Evolutionary conservation across 2,329 filamentous ascomycete species (phyloP).

Genomic region (Colletotrichum sp.): DNA sequence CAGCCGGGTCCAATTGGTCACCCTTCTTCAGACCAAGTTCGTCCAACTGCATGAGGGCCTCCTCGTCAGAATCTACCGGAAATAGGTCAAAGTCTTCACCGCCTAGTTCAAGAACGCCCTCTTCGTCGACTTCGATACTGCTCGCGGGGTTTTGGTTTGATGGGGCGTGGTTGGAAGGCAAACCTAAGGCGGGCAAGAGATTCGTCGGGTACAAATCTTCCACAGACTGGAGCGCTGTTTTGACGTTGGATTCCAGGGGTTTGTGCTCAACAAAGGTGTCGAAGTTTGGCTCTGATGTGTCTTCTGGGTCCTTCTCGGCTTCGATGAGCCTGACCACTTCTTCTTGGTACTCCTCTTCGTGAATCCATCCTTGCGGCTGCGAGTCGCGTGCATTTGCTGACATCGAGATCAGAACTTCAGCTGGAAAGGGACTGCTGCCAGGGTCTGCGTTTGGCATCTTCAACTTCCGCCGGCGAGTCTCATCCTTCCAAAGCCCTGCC

Average conservation of each 20-base stretch:
- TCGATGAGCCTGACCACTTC: slow-evolving; percentile 67
- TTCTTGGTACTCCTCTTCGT: slow-evolving; percentile 82
- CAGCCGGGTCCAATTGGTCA: neutral
- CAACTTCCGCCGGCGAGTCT: slow-evolving; percentile 78
- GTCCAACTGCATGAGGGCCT: slow-evolving; percentile 39
- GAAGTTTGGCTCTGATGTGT: slow-evolving; percentile 57
- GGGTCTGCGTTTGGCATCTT: slow-evolving; percentile 69
- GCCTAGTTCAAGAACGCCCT: slow-evolving; percentile 53
- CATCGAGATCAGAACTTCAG: slow-evolving; percentile 86
- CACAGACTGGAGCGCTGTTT: slow-evolving; percentile 81
- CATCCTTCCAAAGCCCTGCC: slow-evolving; percentile 91
- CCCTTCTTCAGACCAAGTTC: neutral
- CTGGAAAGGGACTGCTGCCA: slow-evolving; percentile 77
- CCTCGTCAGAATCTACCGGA: slow-evolving; percentile 59
- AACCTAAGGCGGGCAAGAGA: slow-evolving; percentile 53
- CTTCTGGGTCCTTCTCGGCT: slow-evolving; percentile 63
- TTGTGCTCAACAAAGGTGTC: slow-evolving; percentile 66
- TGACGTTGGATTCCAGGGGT: slow-evolving; percentile 64
- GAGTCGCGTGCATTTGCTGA: slow-evolving; percentile 80
- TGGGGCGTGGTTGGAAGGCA: slow-evolving; percentile 33
- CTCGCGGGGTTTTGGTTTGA: slow-evolving; percentile 37
- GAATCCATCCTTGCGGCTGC: slow-evolving; percentile 84
- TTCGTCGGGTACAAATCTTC: slow-evolving; percentile 83
- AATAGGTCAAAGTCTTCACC: slow-evolving; percentile 54
- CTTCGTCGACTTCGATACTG: slow-evolving; percentile 70